Conservation (phyloP, 768 basidiomycete species). For the Hericium alpestre region DNA sequence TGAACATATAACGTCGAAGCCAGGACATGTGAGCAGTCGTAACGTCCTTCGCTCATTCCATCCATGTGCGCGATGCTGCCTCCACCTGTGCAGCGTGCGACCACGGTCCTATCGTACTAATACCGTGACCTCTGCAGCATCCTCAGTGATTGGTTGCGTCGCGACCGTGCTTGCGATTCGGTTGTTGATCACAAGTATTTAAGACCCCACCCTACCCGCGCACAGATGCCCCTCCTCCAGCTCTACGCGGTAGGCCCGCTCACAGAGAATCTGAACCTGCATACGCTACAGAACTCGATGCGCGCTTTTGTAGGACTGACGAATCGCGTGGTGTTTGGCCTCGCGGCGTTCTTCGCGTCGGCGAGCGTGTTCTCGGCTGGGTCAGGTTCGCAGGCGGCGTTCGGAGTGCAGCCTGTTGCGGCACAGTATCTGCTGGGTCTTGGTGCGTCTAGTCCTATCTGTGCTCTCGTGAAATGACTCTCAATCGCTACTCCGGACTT, state of each 20-base stretch:
- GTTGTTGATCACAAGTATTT: not conserved
- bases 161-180: not conserved
- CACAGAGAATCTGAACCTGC: not conserved
- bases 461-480: not conserved
- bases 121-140: not conserved
- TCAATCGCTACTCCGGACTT: not conserved
- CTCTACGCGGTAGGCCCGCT: not conserved
- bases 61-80: not conserved
- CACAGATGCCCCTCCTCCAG: not conserved
- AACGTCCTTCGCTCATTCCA: not conserved
- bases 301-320: not conserved
- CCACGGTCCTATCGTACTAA: not conserved
- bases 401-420: constrained; percentile 19
- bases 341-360: constrained; percentile 4
- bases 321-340: not conserved
- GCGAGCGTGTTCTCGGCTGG: constrained; percentile 5
- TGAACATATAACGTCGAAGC: not conserved
- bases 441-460: constrained; percentile 28
- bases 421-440: constrained; percentile 43
- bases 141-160: too few species aligned
- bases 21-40: not conserved
- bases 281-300: not conserved
- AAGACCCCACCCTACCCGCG: not conserved
- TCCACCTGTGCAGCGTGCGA: not conserved
- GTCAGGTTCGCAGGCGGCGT: constrained; percentile 21